These are phyloP conservation scores for Lotmaria passim DNA, from an alignment of 208 protist genomes.

Conservation along the genomic window DNA sequence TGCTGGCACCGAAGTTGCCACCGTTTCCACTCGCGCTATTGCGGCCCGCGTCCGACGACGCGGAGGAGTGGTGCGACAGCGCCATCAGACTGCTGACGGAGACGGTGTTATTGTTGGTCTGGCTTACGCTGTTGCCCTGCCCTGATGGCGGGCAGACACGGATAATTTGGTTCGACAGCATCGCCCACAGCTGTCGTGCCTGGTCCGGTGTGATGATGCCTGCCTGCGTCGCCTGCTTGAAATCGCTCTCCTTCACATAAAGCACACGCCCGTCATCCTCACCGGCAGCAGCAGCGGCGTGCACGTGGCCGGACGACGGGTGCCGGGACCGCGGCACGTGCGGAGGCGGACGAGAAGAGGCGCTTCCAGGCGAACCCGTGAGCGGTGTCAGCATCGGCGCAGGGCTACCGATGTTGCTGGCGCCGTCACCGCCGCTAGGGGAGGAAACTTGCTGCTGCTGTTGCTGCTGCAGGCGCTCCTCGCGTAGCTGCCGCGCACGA, in stretches of 20 bases:
- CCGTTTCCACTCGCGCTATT: conserved; percentile 5
- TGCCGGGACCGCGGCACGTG: conserved; percentile 16
- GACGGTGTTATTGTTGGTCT: too few relatives aligned
- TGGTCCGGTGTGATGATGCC: conserved; percentile 88
- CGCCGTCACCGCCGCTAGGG: conserved; percentile 1
- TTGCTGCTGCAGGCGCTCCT: conserved; percentile 61
- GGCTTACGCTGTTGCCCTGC: conserved; percentile 25
- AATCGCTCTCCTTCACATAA: conserved; percentile 76
- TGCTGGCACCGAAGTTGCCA: conserved; percentile 51
- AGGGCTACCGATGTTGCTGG: conserved; percentile 11
- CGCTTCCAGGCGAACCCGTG: background rate
- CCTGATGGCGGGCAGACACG: conserved; percentile 44
- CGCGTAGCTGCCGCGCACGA: conserved; percentile 69
- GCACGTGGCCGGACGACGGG: background rate
- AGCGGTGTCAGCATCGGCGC: background rate
- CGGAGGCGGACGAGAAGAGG: conserved; percentile 17
- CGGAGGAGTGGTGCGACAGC: conserved; percentile 33
- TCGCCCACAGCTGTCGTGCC: conserved; percentile 85
- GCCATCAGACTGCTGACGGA: conserved; percentile 53
- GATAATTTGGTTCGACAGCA: conserved; percentile 83
- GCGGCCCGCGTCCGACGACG: conserved; percentile 15
- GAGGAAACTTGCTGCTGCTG: conserved; percentile 16
- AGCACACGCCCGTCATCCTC: conserved; percentile 34
- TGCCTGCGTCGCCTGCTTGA: conserved; percentile 67
- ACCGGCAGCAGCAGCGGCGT: background rate